These are phyloP conservation scores for Microstegium vimineum DNA, from an alignment of 176 grass and related monocot genomes.

Conservation along the genomic window DNA sequence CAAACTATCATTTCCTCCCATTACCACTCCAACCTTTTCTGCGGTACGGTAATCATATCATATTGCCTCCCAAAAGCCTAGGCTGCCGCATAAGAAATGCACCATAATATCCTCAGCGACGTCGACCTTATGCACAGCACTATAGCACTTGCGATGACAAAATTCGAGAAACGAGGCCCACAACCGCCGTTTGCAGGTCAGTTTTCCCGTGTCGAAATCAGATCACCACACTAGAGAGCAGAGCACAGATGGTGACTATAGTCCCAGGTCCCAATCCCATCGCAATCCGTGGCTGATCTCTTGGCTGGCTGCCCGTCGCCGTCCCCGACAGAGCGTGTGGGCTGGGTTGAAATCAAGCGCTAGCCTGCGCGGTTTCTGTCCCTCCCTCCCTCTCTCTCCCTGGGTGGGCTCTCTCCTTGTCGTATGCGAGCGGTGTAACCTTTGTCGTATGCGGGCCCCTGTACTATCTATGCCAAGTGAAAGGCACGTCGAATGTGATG, in stretches of 20 bases:
- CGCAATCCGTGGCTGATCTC: slow-evolving; percentile 1
- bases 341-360: slow-evolving; percentile 18
- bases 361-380: neutral
- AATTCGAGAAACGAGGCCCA: neutral
- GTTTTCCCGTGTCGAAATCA: neutral
- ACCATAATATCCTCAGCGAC: neutral
- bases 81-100: neutral
- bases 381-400: neutral
- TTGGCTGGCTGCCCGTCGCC: neutral
- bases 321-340: slow-evolving; percentile 33
- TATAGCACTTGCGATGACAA: neutral
- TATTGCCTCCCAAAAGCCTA: neutral
- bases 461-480: neutral
- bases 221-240: neutral
- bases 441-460: neutral
- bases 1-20: neutral
- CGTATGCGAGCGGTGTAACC: neutral
- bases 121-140: neutral
- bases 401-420: neutral
- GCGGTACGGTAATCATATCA: neutral
- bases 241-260: no score
- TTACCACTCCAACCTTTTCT: neutral
- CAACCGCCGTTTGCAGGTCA: neutral
- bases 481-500: neutral
- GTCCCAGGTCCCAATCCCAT: neutral